A percentile compares a stretch with the other conserved stretches of the same genome.
These are phyloP conservation scores for Aureobasidium sp. DNA, from an alignment of 2,329 filamentous ascomycete genomes.

Conservation along the genomic window DNA sequence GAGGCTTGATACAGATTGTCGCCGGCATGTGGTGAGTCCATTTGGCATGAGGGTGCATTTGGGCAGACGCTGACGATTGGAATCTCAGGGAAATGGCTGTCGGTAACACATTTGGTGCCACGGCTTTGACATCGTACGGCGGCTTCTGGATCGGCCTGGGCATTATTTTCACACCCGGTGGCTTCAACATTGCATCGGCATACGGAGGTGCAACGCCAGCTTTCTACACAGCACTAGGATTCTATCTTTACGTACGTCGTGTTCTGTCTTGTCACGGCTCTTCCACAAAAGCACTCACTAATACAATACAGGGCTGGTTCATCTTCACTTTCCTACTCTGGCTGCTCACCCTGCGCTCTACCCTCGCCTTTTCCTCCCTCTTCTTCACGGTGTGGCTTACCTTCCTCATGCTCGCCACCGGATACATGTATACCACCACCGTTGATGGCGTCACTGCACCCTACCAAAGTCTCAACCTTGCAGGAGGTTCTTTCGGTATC, in stretches of 20 bases:
- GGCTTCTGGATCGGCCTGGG: constrained; percentile 76
- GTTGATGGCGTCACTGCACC: constrained; percentile 28
- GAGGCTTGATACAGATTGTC: constrained; percentile 69
- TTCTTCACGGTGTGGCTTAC: constrained; percentile 68
- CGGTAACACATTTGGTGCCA: constrained; percentile 82
- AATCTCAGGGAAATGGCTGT: constrained; percentile 68
- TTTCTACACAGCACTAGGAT: constrained; percentile 57
- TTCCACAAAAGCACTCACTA: neutral
- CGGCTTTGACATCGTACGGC: constrained; percentile 72
- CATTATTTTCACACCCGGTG: constrained; percentile 61
- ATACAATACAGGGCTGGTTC: constrained; percentile 57
- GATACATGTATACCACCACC: constrained; percentile 44
- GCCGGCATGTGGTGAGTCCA: constrained; percentile 71
- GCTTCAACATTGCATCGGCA: constrained; percentile 54
- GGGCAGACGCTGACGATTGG: neutral
- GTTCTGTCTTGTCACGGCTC: neutral
- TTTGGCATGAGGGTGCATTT: neutral
- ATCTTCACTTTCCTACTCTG: constrained; percentile 74
- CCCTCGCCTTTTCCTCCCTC: constrained; percentile 67
- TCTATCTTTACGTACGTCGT: constrained; percentile 53
- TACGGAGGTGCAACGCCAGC: constrained; percentile 32
- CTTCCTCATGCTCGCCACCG: constrained; percentile 64
- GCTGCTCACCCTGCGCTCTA: constrained; percentile 67
- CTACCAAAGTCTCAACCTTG: constrained; percentile 43
- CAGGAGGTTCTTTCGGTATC: constrained; percentile 74